These are phyloP conservation scores for Eucalyptus marginata DNA, from an alignment of 345 rosid genomes.

Conservation along the genomic window DNA sequence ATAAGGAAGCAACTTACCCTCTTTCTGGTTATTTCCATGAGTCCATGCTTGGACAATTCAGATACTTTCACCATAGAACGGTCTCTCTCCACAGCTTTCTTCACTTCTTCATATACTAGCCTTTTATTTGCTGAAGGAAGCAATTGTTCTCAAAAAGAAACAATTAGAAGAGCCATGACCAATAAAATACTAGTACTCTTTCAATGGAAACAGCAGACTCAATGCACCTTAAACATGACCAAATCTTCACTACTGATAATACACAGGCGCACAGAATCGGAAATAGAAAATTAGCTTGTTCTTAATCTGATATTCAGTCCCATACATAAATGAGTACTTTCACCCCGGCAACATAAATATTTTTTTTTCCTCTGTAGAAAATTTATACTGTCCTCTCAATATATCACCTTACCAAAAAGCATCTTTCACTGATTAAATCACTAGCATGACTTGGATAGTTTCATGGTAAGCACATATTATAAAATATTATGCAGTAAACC, in stretches of 20 bases:
- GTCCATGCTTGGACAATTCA: conserved; percentile 90
- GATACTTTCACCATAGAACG: conserved; percentile 85
- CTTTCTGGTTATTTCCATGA: conserved; percentile 97
- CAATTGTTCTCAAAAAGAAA: neutral
- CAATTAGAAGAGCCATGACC: neutral
- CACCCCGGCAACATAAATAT: neutral
- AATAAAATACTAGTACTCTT: neutral
- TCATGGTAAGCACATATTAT: neutral
- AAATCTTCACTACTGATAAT: neutral
- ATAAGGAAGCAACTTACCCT: conserved; percentile 41
- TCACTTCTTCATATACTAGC: conserved; percentile 86
- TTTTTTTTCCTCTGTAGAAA: neutral
- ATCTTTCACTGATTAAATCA: neutral
- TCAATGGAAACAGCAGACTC: neutral
- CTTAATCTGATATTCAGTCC: neutral
- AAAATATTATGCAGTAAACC: neutral
- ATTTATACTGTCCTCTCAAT: neutral
- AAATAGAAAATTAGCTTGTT: neutral
- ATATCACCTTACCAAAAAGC: neutral
- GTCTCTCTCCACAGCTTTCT: conserved; percentile 84
- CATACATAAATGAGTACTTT: neutral
- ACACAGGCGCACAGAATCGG: neutral
- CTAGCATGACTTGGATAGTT: neutral
- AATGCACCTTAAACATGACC: neutral
- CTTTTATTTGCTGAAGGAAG: conserved; percentile 67